These are phyloP conservation scores for Moricandia arvensis DNA, from an alignment of 345 rosid genomes.

Conservation along the genomic window DNA sequence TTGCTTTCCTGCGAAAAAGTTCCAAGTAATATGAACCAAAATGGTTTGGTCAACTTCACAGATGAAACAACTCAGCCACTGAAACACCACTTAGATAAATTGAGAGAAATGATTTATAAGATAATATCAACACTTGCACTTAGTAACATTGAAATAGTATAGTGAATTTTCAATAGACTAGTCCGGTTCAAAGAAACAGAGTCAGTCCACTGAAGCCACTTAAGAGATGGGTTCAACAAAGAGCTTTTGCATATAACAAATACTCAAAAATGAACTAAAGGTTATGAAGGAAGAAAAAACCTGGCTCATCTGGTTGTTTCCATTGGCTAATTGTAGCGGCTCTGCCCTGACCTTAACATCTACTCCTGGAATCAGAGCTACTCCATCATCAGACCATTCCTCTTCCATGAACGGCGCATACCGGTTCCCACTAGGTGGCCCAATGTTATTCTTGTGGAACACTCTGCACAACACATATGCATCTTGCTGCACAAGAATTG, in stretches of 20 bases:
- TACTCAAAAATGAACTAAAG: neutral
- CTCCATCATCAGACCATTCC: conserved; percentile 64
- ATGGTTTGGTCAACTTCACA: neutral
- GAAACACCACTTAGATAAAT: conserved; percentile 15
- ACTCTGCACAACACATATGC: conserved; percentile 84
- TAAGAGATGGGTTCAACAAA: conserved; percentile 2
- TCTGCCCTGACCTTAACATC: conserved; percentile 42
- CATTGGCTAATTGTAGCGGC: conserved; percentile 31
- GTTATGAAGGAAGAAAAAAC: conserved; percentile 38
- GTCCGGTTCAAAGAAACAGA: conserved; percentile 10
- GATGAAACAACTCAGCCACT: neutral
- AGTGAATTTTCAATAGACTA: neutral
- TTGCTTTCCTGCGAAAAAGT: conserved; percentile 7
- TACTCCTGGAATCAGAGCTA: conserved; percentile 59
- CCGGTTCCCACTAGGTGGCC: conserved; percentile 83
- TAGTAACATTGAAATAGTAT: neutral
- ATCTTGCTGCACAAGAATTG: conserved; percentile 44
- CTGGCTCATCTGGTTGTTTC: conserved; percentile 39
- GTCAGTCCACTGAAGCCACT: conserved; percentile 10
- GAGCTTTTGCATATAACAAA: conserved; percentile 4
- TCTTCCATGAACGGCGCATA: conserved; percentile 82
- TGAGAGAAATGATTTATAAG: conserved; percentile 1
- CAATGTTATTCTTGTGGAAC: conserved; percentile 86
- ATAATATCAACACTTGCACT: neutral
- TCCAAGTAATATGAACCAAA: neutral